Evolutionary conservation across 2,329 filamentous ascomycete species (phyloP), one percentile per base, ranked within the genome.

Genomic region (Laburnicola sp.): DNA sequence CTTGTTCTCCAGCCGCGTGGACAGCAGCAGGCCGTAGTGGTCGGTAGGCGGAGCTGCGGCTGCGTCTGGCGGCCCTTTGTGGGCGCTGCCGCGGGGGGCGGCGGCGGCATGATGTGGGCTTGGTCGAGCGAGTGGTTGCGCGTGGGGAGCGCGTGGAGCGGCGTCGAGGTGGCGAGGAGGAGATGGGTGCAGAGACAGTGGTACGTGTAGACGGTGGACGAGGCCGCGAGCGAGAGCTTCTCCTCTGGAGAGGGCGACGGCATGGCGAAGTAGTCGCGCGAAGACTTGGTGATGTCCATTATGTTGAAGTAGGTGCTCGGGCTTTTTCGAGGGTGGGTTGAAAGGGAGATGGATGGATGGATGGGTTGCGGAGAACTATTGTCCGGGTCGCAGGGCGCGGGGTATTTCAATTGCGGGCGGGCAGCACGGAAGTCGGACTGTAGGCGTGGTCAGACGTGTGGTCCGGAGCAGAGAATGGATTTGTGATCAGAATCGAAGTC

Each of bases 171-270:
- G 22, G 84, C 80, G 56, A 88, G 78, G 48, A 88, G 74, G 56
- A 88, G 80, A 60, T 85, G 80, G 39, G 77, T 83, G 78, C 86
- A 89, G 66, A 86, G 78, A 77, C 86, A 88, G 73, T 83, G 81
- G 71, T 83, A 83, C 52, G 80, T 82, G 68, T 80, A 73, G 56
- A 81, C 67, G 45, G 68, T 69, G 60, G 63, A 64, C 50, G 60
- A 62, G 50, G 68, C 62, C 40, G 69, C 65, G 46, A 72, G 65
- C 47, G 65, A 66, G 52, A 71, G 66, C 39, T 71, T 68, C 49
- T 68, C 63, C 10, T 59, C 56, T 3, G 64, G 52, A 1, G 60
- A 63, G 38, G 67, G 63, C 28, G 67, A 69, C 36, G 65, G 65
- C 62, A 66, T 66, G 52, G 64, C 57, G 58, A 69, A 69, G 64